phyloP scores from a whole-genome alignment of 305 asterid species.

The Fraxinus albicans region DNA sequence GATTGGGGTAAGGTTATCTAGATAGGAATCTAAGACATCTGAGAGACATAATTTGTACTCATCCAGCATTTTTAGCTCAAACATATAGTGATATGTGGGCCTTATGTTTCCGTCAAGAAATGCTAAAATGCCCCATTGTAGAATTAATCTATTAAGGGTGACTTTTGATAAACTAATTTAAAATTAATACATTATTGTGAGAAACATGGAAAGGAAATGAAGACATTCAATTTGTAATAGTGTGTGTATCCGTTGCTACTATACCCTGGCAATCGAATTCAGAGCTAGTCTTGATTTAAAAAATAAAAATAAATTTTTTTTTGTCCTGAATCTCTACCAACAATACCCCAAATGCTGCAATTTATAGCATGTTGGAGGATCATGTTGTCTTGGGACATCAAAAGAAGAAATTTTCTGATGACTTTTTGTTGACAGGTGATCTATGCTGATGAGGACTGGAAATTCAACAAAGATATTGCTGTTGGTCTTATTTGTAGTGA shows the following conservation, averaged over 20 bases:
- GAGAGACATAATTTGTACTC: not conserved
- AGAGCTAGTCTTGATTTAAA: not conserved
- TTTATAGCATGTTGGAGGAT: not conserved
- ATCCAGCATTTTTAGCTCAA: not conserved
- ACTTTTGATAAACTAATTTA: not conserved
- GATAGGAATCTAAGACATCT: not conserved
- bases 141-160: not conserved
- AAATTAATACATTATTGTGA: not conserved
- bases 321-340: not conserved
- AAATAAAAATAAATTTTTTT: too few species aligned
- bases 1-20: not conserved
- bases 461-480: constrained; percentile 82
- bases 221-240: not conserved
- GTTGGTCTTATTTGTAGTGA: constrained; percentile 84
- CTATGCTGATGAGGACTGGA: constrained; percentile 90
- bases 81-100: not conserved
- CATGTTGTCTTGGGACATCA: not conserved
- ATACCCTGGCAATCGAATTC: not conserved
- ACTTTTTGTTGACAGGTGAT: constrained; percentile 59
- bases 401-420: not conserved
- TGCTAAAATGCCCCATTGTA: not conserved
- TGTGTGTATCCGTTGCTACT: not conserved
- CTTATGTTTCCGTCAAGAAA: not conserved
- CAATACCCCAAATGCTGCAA: not conserved
- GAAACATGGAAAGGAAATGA: not conserved